A percentile compares a stretch with the other conserved stretches of the same genome.
Conservation (phyloP, 495 filamentous ascomycete species). For the Xylaria scruposa region DNA sequence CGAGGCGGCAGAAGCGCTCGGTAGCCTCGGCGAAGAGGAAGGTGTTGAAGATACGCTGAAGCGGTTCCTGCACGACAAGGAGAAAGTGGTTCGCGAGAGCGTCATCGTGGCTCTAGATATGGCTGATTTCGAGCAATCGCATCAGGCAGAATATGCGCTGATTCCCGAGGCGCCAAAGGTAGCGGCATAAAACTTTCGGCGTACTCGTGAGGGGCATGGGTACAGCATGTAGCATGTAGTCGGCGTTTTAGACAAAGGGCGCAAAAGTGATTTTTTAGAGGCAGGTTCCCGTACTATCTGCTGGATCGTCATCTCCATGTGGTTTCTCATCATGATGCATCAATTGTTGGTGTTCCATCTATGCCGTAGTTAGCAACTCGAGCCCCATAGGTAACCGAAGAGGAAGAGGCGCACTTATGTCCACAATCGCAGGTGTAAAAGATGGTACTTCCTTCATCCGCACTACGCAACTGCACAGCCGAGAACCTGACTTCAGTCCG, state of each 20-base stretch:
- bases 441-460: conserved; percentile 92
- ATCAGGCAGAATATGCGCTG: conserved; percentile 87
- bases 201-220: conserved; percentile 26
- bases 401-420: conserved; percentile 68
- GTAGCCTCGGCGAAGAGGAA: conserved; percentile 90
- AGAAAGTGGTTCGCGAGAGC: conserved; percentile 93
- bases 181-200: conserved; percentile 35
- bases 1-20: conserved; percentile 97
- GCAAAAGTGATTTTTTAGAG: conserved; percentile 34
- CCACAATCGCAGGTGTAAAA: conserved; percentile 89
- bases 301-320: conserved; percentile 1
- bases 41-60: conserved; percentile 87
- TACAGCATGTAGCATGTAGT: conserved; percentile 30
- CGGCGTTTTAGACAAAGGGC: conserved; percentile 38
- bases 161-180: conserved; percentile 65
- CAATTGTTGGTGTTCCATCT: conserved; percentile 71
- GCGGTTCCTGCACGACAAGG: conserved; percentile 85
- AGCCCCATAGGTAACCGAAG: not conserved
- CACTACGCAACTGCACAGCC: conserved; percentile 84
- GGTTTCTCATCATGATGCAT: conserved; percentile 31
- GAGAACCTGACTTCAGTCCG: conserved; percentile 83
- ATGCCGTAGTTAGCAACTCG: conserved; percentile 35
- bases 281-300: conserved; percentile 12
- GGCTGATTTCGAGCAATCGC: conserved; percentile 94
- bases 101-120: conserved; percentile 96